These are phyloP conservation scores for Podospora sp. DNA, from an alignment of 495 filamentous ascomycete genomes.

Conservation along the genomic window DNA sequence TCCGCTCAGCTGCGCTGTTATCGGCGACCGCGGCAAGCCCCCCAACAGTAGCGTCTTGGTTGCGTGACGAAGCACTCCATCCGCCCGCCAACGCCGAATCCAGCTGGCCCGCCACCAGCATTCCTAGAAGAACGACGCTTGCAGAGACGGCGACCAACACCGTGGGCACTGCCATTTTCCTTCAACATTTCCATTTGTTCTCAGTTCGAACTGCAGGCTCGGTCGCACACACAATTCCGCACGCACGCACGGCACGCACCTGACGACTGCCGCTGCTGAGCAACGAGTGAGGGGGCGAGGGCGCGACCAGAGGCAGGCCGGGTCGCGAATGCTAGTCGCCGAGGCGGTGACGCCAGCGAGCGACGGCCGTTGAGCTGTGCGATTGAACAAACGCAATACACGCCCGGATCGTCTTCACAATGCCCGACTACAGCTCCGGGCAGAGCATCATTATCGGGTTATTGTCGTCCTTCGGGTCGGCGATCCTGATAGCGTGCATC, in stretches of 20 bases:
- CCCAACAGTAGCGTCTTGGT: not conserved
- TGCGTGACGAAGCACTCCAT: constrained; percentile 4
- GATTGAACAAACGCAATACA: constrained; percentile 13
- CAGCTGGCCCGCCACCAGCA: constrained; percentile 5
- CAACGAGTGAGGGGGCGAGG: not conserved
- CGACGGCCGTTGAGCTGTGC: constrained; percentile 25
- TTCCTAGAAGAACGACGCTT: not conserved
- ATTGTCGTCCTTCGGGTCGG: constrained; percentile 94
- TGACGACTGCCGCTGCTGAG: not conserved
- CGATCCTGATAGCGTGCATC: constrained; percentile 76
- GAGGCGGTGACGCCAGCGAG: constrained; percentile 28
- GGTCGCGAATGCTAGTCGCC: constrained; percentile 23
- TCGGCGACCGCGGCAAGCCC: constrained; percentile 6
- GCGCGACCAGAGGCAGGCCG: not conserved
- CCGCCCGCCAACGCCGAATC: constrained; percentile 12
- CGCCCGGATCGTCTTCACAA: constrained; percentile 16
- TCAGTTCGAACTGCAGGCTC: not conserved
- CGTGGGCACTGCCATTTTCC: not conserved
- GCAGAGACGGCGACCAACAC: not conserved
- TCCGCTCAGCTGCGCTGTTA: constrained; percentile 13
- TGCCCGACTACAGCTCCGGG: constrained; percentile 38
- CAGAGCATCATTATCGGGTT: constrained; percentile 88
- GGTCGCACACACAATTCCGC: not conserved
- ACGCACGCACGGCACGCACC: not conserved
- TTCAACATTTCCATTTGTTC: not conserved